Percentiles rank a stretch among this genome's conserved stretches.
Conservation (phyloP, 768 basidiomycete species). For the Infundibulicybe gibba region DNA sequence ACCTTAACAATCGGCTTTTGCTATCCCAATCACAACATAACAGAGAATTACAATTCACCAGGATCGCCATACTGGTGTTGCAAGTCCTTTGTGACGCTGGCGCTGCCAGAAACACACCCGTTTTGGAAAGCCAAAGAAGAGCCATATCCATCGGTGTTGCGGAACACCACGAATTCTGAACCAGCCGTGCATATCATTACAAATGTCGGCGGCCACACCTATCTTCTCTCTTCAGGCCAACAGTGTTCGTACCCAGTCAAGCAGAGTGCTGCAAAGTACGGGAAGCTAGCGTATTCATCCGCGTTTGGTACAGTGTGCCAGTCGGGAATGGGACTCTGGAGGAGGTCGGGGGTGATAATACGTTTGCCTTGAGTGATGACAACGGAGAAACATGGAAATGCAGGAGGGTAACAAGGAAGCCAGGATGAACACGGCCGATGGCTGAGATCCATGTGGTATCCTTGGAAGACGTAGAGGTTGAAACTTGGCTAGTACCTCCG, state of each 20-base stretch:
- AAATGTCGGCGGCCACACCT: conserved; percentile 61
- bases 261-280: conserved; percentile 76
- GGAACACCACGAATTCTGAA: conserved; percentile 47
- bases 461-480: conserved; percentile 72
- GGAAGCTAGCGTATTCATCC: conserved; percentile 74
- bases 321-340: conserved; percentile 65
- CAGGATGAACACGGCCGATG: conserved; percentile 48
- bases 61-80: conserved; percentile 83
- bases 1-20: conserved; percentile 69
- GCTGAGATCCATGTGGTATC: conserved; percentile 70
- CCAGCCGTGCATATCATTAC: conserved; percentile 68
- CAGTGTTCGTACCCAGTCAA: conserved; percentile 78
- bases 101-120: conserved; percentile 61
- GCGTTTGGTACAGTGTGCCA: conserved; percentile 77
- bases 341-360: conserved; percentile 68
- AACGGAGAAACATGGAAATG: conserved; percentile 71
- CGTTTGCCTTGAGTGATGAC: conserved; percentile 69
- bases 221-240: conserved; percentile 73
- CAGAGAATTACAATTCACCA: conserved; percentile 76
- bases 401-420: conserved; percentile 63
- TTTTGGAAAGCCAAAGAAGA: conserved; percentile 74
- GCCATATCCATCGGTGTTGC: conserved; percentile 49
- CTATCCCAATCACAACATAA: conserved; percentile 74
- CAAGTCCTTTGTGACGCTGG: conserved; percentile 68
- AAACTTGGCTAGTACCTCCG: conserved; percentile 75